Base-by-base conservation (phyloP, 164 flowering plant species). In the Vitis rotundifolia region DNA sequence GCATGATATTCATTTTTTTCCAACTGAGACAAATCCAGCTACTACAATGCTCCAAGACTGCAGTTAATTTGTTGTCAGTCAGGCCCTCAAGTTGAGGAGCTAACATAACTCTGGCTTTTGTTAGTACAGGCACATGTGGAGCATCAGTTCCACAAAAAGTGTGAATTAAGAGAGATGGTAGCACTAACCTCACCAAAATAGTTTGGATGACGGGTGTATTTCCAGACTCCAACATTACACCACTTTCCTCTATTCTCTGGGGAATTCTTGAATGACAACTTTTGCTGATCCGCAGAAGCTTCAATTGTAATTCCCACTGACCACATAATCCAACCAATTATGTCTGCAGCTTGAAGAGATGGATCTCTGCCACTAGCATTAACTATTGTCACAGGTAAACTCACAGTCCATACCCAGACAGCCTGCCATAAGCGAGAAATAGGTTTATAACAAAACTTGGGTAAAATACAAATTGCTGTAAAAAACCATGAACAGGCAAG, bases 371-470 rank as follows among this genome's bases (percentile, higher is more conserved):
- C 80, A 69, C 91, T 92, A 28, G 97, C 91, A 77, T 92, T 94
- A 49, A 90, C 97, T 73, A 94, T 66, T 63, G 99, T 94, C 62
- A 94, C 87, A 11, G 99, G 99, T 71, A 94, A 82, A 80, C 94
- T 91, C 77, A 94, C 99, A 67, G 91, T 85, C 99, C 99, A 94
- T 8, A 90, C 97, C 99, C 99, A 94, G n/a, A 92, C 82, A 66
- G 97, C 99, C 99, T 94, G 88, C 70, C 71, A 75, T 19, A 55
- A 74, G 65, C 19, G 16, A 71, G 73, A 37, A 59, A n/a, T 12
- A 47, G 11, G 49, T 19, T 14, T n/a, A 57, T 48, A 11, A 22
- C 26, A 50, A 63, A 59, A 65, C 22, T n/a, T 13, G 18, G n/a
- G 3, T 29, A 22, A 22, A 49, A 37, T 14, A 12, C 9, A 71